Evolutionary conservation across 495 filamentous ascomycete genomes (phyloP), one percentile per base, ranked within the genome.

Genomic region (Aspergillus affinis): DNA sequence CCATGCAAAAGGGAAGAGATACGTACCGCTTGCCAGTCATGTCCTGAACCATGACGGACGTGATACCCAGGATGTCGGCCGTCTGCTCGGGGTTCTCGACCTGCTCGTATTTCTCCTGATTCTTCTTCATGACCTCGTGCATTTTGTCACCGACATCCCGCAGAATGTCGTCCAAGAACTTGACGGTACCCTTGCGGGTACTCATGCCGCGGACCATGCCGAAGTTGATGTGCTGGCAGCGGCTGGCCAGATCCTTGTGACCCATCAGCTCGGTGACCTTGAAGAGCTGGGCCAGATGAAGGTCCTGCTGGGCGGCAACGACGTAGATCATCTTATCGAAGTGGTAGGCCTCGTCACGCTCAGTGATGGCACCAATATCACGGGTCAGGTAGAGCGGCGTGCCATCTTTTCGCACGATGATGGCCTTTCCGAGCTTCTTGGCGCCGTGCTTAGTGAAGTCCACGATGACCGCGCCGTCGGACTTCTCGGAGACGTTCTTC

Each of bases 401-500:
- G 44, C 89, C 89, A 62, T 88, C 86, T 66, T 84, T 84, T 66
- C 86, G 86, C 60, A 86, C 78, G 57, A 92, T 82, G 50, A 88
- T 78, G 41, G 84, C 86, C 72, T 85, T 88, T 54, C 86, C 88
- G 2, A 90, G 82, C 65, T 86, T 88, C 74, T 86, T 87, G 27
- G 78, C 78, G 30, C 75, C 79, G 60, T 91, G 84, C 72, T 93
- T 91, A 52, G 83, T 82, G 62, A 98, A 90, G 72, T 98, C 89
- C 58, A 97, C 86, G 61, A 97, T 90, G 53, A 91, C 79, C 46
- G 94, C 94, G 45, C 94, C 94, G 32, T 97, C 85, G 32, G 91
- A 93, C 67, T 90, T 84, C 72, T 93, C 87, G 0, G 88, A 86
- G 29, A 97, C 83, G 13, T 85, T 84, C 62, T 83, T 85, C 56